Evolutionary conservation across 1,284 basidiomycete genomes (phyloP), one percentile per base, ranked within the genome.

Genomic region (Apiotrichum montevideense): DNA sequence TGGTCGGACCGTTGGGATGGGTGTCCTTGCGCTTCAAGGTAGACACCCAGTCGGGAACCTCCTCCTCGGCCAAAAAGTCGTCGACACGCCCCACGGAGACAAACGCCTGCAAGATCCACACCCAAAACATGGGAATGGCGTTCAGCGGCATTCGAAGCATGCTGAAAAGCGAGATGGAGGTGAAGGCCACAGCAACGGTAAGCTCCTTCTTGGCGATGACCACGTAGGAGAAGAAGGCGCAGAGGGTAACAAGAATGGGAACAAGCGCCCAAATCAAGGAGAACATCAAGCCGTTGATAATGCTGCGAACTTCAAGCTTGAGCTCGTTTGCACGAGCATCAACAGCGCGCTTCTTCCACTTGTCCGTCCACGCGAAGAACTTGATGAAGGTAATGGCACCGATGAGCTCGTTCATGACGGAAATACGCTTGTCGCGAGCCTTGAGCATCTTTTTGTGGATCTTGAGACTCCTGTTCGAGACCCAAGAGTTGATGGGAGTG

Each of bases 381-480:
- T 72, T 70, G 59, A 68, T 66, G 43, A 68, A 70, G 35, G 69
- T 70, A 54, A 75, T 75, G 3, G 86, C 84, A 37, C 83, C 79
- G 54, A 94, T 87, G 14, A 97, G 79, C 73, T 97, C 93, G 58
- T 87, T 93, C 65, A 96, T 75, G 14, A 90, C 85, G 0, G 80
- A 82, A 84, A 96, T 93, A 2, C 93, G 82, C 68, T 85, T 86
- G 69, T 97, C 93, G 9, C 88, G 80, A 0, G 90, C 85, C 9
- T 83, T 80, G 44, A 87, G 78, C 32, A 88, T 73, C 7, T 84
- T 84, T 71, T 87, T 88, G 59, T 87, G 84, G 57, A 93, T 90
- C 52, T 78, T 80, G 56, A 90, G 79, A 62, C 85, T 83, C 4
- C 87, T 81, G 56, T 71, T 72, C 29, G 73, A 73, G 46, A 75